Evolutionary conservation across 2,329 filamentous ascomycete species (phyloP), one percentile per base, ranked within the genome.

Genomic region (Talaromyces sp.): DNA sequence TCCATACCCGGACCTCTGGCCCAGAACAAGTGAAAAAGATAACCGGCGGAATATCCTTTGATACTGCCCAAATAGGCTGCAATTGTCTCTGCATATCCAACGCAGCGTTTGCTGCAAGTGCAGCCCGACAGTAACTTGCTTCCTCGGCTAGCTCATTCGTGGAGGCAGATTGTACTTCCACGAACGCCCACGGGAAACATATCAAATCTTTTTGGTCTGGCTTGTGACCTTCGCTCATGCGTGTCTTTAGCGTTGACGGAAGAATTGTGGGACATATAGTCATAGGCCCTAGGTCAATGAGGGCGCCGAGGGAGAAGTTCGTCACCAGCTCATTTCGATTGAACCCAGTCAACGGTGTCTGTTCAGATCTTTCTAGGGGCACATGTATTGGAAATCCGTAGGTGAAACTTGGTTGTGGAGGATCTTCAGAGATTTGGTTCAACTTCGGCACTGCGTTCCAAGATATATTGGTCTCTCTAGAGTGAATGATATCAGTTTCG

Each of bases 141-240:
- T 31, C 27, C 27, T 63, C 61, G 3, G 11, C n/a, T 5, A 27
- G 1, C 50, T 63, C 41, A 45, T 22, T 41, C n/a, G 11, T 49
- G 39, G 19, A 6, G 2, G 22, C 7, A 57, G 50, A 47, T 27
- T 57, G 50, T 11, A 63, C n/a, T 41, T 63, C 50, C 24, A 63
- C 61, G 5, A 63, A n/a, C 14, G 61, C 61, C 61, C 61, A 63
- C 16, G 61, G 61, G 24, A 63, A 63, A 37, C 50, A 63, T 27
- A 49, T 37, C 39, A 57, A 49, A 57, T 57, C 61, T 14, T 14
- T 35, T n/a, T 5, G 31, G 2, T 37, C 27, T 1, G n/a, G 31
- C 1, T 1, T 27, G 31, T 57, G 16, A 10, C 50, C 50, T n/a
- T 37, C 3, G 7, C 6, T 13, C 2, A 47, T 22, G 10, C 39